Percentiles rank a stretch among this genome's conserved stretches.
These are phyloP conservation scores for Vaccinium myrtillus DNA, from an alignment of 148 eudicot genomes.

Conservation along the genomic window DNA sequence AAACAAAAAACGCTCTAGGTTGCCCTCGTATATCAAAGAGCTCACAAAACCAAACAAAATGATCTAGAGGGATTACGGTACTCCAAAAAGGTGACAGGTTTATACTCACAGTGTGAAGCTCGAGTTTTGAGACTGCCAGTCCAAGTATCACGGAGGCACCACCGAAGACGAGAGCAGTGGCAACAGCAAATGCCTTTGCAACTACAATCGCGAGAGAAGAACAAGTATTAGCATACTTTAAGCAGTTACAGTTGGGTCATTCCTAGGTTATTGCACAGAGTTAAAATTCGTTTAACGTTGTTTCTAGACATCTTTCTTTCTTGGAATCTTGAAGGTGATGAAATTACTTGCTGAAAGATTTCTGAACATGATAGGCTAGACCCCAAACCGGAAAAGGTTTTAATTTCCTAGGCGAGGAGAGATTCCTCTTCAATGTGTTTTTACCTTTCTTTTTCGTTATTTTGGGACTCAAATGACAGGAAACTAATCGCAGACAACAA, in stretches of 20 bases:
- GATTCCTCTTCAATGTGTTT: neutral
- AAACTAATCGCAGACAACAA: neutral
- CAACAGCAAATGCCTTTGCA: conserved; percentile 81
- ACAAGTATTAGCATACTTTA: neutral
- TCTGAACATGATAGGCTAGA: neutral
- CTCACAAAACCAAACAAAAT: neutral
- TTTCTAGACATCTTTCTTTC: neutral
- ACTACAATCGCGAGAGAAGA: conserved; percentile 37
- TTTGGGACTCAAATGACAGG: neutral
- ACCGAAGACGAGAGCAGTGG: conserved; percentile 76
- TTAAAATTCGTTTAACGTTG: neutral
- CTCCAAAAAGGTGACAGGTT: neutral
- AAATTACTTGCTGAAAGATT: neutral
- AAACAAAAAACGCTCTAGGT: neutral
- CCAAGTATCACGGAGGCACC: conserved; percentile 60
- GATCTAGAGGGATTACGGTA: neutral
- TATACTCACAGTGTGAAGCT: conserved; percentile 64
- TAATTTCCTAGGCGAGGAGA: neutral
- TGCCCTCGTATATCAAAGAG: neutral
- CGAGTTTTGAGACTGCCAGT: conserved; percentile 56
- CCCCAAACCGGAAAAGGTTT: neutral
- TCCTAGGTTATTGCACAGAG: neutral
- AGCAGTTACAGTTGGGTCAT: neutral
- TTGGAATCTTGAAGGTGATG: neutral
- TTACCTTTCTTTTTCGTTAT: neutral